A percentile compares a stretch with the other conserved stretches of the same genome.
Conservation (phyloP, 169 alveolate genomes). For the Plasmodium adleri region DNA sequence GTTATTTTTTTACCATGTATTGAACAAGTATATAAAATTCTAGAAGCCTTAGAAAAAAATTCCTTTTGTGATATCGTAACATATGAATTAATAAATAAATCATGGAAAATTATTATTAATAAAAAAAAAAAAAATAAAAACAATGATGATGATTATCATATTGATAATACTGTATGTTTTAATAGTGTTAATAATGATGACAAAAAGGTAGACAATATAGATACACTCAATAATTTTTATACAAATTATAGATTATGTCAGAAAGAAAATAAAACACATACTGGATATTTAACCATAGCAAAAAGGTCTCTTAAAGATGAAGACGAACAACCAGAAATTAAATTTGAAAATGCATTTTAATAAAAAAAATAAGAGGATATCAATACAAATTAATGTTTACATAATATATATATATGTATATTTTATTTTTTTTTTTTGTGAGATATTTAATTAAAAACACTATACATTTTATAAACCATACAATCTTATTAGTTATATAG, state of each 20-base stretch:
- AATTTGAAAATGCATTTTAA: constrained; percentile 8
- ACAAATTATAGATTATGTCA: constrained; percentile 28
- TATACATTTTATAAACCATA: too few species aligned
- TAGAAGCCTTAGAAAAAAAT: constrained; percentile 77
- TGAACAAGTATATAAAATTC: constrained; percentile 90
- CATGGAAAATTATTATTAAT: constrained; percentile 88
- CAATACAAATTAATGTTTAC: not conserved
- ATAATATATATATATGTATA: not conserved
- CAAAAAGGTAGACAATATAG: not conserved
- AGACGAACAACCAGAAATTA: constrained; percentile 52
- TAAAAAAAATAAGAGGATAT: not conserved
- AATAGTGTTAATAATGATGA: not conserved
- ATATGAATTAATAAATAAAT: constrained; percentile 89
- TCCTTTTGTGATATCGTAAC: constrained; percentile 83
- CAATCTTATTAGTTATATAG: too few species aligned
- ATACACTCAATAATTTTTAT: not conserved
- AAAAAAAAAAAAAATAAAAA: constrained; percentile 30
- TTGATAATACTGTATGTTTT: too few species aligned
- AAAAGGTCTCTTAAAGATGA: constrained; percentile 54
- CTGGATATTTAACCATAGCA: constrained; percentile 69
- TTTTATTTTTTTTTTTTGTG: not conserved
- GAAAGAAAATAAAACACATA: constrained; percentile 73
- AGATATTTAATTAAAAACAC: too few species aligned
- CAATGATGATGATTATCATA: not conserved
- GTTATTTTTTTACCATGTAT: constrained; percentile 92